Evolutionary conservation across 108 stramenopile species (phyloP).

Genomic region (Skeletonema potamos): DNA sequence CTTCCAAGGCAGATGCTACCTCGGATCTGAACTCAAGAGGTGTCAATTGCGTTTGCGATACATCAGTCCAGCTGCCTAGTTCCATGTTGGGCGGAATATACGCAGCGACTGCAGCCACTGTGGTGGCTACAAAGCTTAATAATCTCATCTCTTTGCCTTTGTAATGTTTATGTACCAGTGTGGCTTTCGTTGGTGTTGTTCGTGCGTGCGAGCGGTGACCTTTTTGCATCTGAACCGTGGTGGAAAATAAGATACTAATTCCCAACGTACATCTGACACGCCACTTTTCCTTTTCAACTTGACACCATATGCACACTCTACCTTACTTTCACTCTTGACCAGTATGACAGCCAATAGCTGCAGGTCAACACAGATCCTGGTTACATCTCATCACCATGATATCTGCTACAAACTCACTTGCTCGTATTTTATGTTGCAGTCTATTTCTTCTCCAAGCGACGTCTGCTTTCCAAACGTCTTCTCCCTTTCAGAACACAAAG

Average conservation of each 20-base stretch:
- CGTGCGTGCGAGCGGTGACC: too few relatives aligned
- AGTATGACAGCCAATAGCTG: too few relatives aligned
- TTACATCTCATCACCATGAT: not conserved
- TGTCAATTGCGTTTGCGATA: slow-evolving; percentile 20
- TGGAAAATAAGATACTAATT: too few relatives aligned
- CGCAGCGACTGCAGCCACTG: slow-evolving; percentile 7
- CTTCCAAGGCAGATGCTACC: slow-evolving; percentile 26
- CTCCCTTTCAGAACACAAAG: not conserved
- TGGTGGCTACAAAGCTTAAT: not conserved
- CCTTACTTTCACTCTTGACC: too few relatives aligned
- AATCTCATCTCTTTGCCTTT: not conserved
- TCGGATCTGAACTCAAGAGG: slow-evolving; percentile 41
- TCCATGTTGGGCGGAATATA: slow-evolving; percentile 48
- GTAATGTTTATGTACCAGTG: too few relatives aligned
- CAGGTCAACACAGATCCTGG: too few relatives aligned
- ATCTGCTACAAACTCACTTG: not conserved
- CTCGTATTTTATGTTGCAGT: not conserved
- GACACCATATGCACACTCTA: too few relatives aligned
- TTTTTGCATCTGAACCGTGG: too few relatives aligned
- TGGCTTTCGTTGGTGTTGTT: too few relatives aligned
- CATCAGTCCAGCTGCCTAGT: slow-evolving; percentile 35
- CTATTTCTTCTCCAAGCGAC: not conserved
- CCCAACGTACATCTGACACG: too few relatives aligned
- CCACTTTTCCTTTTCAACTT: too few relatives aligned
- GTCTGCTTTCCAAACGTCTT: slow-evolving; percentile 7